Evolutionary conservation across 768 basidiomycete genomes (phyloP), one percentile per base, ranked within the genome.

Genomic region (Boletus pseudopeckii): DNA sequence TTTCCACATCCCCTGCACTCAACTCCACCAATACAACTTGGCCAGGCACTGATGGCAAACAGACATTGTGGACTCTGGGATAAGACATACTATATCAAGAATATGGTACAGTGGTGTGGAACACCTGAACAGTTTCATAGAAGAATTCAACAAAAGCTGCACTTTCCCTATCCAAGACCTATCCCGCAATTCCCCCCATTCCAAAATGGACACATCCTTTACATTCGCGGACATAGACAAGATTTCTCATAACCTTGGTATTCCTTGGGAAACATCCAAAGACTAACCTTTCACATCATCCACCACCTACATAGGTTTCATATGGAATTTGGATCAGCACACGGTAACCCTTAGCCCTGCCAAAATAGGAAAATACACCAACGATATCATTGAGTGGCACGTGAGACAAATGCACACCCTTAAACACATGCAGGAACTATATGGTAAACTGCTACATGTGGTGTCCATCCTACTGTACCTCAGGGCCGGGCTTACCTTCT

Each of bases 371-470:
- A 49, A 49, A 4, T 49, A 49, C 28, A 30, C 14, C 1, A 11
- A 5, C 0, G 18, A n/a, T 1, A 49, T 49, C 3, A 3, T 10
- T 0, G 7, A 26, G 0, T 49, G 37, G 38, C 13, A 9, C 1
- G 1, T 1, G 0, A 14, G 18, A 9, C 14, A 2, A 6, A 2
- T n/a, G n/a, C 48, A 49, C 15, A 14, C 9, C 0, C 30, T 49
- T 5, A n/a, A 40, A 22, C 28, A 49, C 7, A 18, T 49, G 1
- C 11, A 49, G 15, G 7, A 20, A 4, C 24, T 26, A 6, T 26
- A 26, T 1, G 1, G 6, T 26, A 49, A 49, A 5, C 30, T 49
- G 0, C 38, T 49, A 11, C 38, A 49, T 7, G 37, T 11, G 1
- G n/a, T 18, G 0, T 37, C 39, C 8, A 38, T 28, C 28, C 7